phyloP scores from a whole-genome alignment of 768 basidiomycete genomes.

The Candolleomyces aberdarensis region DNA sequence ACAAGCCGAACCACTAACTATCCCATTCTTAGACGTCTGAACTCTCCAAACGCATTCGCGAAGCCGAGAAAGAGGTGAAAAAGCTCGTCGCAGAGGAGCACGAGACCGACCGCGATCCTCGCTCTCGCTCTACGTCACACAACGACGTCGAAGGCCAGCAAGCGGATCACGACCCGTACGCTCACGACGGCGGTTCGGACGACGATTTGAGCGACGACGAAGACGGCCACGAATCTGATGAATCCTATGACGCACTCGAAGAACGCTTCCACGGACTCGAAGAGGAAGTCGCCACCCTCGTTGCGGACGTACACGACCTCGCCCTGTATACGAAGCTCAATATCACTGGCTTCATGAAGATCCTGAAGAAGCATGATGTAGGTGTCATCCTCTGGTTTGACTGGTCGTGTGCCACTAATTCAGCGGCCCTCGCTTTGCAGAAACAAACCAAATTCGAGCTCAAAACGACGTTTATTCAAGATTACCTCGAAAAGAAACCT shows the following conservation, averaged over 20 bases:
- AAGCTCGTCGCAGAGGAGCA: constrained; percentile 65
- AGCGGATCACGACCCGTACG: constrained; percentile 35
- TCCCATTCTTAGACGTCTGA: constrained; percentile 63
- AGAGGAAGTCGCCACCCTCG: constrained; percentile 92
- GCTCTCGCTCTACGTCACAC: not conserved
- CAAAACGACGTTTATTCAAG: constrained; percentile 85
- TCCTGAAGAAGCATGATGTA: constrained; percentile 98
- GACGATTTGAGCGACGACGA: constrained; percentile 50
- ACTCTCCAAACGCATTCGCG: constrained; percentile 74
- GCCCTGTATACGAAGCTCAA: constrained; percentile 95
- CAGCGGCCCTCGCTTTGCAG: constrained; percentile 33
- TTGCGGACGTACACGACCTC: constrained; percentile 89
- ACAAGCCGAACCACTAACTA: not conserved
- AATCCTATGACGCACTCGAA: constrained; percentile 75
- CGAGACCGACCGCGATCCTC: constrained; percentile 8
- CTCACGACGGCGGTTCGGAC: constrained; percentile 70
- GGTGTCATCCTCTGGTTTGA: constrained; percentile 12
- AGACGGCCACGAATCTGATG: constrained; percentile 34
- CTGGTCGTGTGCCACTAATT: not conserved
- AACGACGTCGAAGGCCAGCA: constrained; percentile 61
- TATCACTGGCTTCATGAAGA: constrained; percentile 98
- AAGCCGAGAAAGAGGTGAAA: constrained; percentile 79
- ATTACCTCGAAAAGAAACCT: constrained; percentile 90
- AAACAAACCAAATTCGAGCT: constrained; percentile 88
- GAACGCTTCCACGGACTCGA: constrained; percentile 85